Evolutionary conservation across 495 filamentous ascomycete species (phyloP), one percentile per base, ranked within the genome.

Genomic region (Durotheca rogersii): DNA sequence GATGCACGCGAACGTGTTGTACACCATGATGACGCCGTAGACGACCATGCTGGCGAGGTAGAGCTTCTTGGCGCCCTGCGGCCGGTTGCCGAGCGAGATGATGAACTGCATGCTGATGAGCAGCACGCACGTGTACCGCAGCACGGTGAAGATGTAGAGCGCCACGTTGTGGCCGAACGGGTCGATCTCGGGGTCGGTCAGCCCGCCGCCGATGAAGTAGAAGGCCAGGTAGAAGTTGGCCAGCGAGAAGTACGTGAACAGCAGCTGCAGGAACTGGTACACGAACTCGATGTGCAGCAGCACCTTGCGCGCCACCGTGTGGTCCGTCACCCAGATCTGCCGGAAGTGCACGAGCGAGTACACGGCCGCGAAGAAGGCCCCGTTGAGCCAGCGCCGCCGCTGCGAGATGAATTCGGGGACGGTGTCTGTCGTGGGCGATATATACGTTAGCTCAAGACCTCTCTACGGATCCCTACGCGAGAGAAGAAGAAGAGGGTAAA

Each of bases 221-320:
- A 99, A 99, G 53, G 90, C 93, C 41, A 99, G 81, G 65, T 97
- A 99, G 72, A 97, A 99, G 69, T 99, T 99, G 60, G 93, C 92
- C 48, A 99, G 82, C 10, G 93, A 95, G 72, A 99, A 95, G 72
- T 88, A 99, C 27, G 94, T 99, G 72, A 99, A 99, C 33, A 93
- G 71, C 23, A 97, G 78, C 54, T 85, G 85, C 46, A 95, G 73
- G 68, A 92, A 85, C 67, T 99, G 94, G 68, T 99, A 99, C 30
- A 96, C 72, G 65, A 96, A 96, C 65, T 99, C 94, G 57, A 97
- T 84, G 67, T 97, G 90, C 27, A 99, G 77, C 36, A 97, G 78
- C 33, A 95, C 77, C 68, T 99, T 99, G 36, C 94, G 85, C 14
- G 82, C 72, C 7, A 96, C 47, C 2, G 89, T 93, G 67, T 99